Base-by-base conservation (phyloP, 306 rosid genomes). In the Pachyrhizus erosus region DNA sequence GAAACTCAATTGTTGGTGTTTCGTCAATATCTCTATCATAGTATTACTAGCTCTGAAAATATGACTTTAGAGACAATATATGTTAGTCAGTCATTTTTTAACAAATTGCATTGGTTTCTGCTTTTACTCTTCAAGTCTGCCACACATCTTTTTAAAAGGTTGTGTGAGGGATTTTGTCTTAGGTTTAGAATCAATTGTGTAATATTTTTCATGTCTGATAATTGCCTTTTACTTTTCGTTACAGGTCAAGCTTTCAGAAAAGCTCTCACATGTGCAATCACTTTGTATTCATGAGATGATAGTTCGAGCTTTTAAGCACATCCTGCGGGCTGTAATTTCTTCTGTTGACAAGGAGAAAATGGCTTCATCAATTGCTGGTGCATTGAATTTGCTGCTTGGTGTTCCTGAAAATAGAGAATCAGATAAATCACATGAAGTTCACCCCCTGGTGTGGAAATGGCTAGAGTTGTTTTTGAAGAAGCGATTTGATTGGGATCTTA, bases 261-360 rank as follows among this genome's bases (percentile, higher is more conserved):
- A 96, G 84, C 88, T 96, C 55, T 91, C 98, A 3, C 99, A 96
- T 62, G 98, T 96, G 74, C 99, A 96, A 78, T 92, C 99, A 74
- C 98, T 96, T 66, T 93, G 98, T 80, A 88, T 96, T 80, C 99
- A 96, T 87, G 99, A 96, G 82, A 96, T 96, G 99, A 91, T 93
- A 79, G 97, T 92, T 80, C 92, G 99, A 82, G 99, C 99, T 69
- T 93, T 92, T 84, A 96, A 96, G 92, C 99, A 96, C 88, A 88
- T 96, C 79, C 84, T 96, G 82, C 97, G 90, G 86, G 99, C 98
- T 70, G 94, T 93, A 70, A 90, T 96, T 71, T 88, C 99, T 74
- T 90, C 96, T 34, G 91, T 21, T 75, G 84, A 82, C 79, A 88
- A 84, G 69, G 92, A 89, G 40, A 93, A 89, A 76, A 75, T 92